Conservation (phyloP, 208 protist species). For the Crithidia sp. region DNA sequence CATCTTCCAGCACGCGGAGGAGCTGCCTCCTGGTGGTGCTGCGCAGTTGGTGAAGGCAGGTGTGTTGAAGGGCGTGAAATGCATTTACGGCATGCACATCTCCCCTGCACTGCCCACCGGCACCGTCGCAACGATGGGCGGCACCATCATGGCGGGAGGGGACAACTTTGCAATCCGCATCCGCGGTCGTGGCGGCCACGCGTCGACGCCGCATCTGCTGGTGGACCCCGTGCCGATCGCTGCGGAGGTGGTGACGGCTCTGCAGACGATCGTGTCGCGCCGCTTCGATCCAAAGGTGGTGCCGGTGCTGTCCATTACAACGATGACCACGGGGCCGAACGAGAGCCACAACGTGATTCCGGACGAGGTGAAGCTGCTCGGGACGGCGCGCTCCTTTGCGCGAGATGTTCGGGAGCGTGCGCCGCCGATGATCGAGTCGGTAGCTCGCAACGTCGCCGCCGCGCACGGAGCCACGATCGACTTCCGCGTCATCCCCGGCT, state of each 20-base stretch:
- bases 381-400: slow-evolving; percentile 56
- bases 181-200: slow-evolving; percentile 58
- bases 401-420: slow-evolving; percentile 38
- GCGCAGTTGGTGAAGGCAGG: slow-evolving; percentile 48
- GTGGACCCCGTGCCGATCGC: slow-evolving; percentile 69
- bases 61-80: slow-evolving; percentile 57
- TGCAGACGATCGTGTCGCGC: slow-evolving; percentile 71
- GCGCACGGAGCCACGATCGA: slow-evolving; percentile 48
- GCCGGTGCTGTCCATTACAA: slow-evolving; percentile 61
- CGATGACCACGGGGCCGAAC: slow-evolving; percentile 48
- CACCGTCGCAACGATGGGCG: slow-evolving; percentile 18
- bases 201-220: slow-evolving; percentile 59
- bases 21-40: slow-evolving; percentile 60
- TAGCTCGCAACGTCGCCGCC: slow-evolving; percentile 47
- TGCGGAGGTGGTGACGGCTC: slow-evolving; percentile 53
- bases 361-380: slow-evolving; percentile 53
- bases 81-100: slow-evolving; percentile 58
- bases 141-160: slow-evolving; percentile 25
- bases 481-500: slow-evolving; percentile 38
- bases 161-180: slow-evolving; percentile 52
- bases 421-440: slow-evolving; percentile 44
- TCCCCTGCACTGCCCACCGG: slow-evolving; percentile 31
- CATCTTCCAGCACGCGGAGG: slow-evolving; percentile 77
- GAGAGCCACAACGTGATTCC: slow-evolving; percentile 77
- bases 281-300: slow-evolving; percentile 41